phyloP scores from a whole-genome alignment of 2,329 filamentous ascomycete species.

The Allantophomopsis cytisporea region DNA sequence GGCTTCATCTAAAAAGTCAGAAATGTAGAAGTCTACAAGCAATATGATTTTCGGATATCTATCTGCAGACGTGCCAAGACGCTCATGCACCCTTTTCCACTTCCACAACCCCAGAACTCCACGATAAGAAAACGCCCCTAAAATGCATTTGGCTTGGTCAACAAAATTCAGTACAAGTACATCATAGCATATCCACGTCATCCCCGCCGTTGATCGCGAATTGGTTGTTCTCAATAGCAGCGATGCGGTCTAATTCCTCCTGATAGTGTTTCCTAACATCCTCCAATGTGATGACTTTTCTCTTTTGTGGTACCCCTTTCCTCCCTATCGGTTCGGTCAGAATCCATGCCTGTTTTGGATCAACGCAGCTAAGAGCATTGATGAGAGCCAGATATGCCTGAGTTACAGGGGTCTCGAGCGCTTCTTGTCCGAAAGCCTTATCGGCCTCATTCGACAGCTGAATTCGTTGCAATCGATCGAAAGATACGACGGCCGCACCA shows the following conservation, averaged over 20 bases:
- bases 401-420: conserved; percentile 49
- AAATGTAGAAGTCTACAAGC: too few relatives aligned
- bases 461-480: conserved; percentile 51
- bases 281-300: conserved; percentile 71
- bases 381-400: conserved; percentile 82
- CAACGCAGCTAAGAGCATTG: conserved; percentile 81
- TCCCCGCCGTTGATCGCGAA: conserved; percentile 55
- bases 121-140: too few relatives aligned
- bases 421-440: conserved; percentile 32
- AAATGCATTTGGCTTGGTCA: too few relatives aligned
- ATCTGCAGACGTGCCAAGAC: too few relatives aligned
- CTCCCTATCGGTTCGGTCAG: conserved; percentile 33
- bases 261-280: conserved; percentile 85
- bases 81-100: too few relatives aligned
- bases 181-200: conserved; percentile 24
- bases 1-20: too few relatives aligned
- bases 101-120: too few relatives aligned
- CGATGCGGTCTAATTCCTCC: conserved; percentile 75
- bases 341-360: conserved; percentile 72
- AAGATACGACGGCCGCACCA: conserved; percentile 51
- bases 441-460: conserved; percentile 43
- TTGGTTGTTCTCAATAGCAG: conserved; percentile 76
- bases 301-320: conserved; percentile 30
- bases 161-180: too few relatives aligned
- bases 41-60: too few relatives aligned